A percentile compares a stretch with the other conserved stretches of the same genome.
Evolutionary conservation across 1,139 yeast species (phyloP).

Genomic region (Taphrina sp.): DNA sequence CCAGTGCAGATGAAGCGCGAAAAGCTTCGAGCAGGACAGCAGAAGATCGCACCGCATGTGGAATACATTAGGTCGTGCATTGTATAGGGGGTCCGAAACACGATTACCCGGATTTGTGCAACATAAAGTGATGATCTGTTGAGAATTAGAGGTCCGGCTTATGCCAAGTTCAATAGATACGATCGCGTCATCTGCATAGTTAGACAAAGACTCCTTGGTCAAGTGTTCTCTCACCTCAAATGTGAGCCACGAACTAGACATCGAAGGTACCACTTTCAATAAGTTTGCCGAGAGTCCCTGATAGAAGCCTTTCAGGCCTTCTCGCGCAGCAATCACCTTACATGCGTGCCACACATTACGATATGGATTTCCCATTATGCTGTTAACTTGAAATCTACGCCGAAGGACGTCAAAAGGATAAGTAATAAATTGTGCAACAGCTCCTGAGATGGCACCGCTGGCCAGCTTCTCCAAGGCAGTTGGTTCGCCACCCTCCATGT

Average conservation of each 20-base stretch:
- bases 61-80: no score
- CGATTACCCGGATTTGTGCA: no score
- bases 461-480: slow-evolving; percentile 58
- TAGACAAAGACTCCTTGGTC: slow-evolving; percentile 94
- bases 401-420: slow-evolving; percentile 89
- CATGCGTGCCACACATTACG: slow-evolving; percentile 68
- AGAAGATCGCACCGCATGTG: no score
- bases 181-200: slow-evolving; percentile 56
- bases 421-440: slow-evolving; percentile 73
- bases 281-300: slow-evolving; percentile 85
- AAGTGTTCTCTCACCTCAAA: slow-evolving; percentile 59
- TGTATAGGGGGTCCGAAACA: no score
- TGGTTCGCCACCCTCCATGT: slow-evolving; percentile 44
- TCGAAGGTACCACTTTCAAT: slow-evolving; percentile 86
- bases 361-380: slow-evolving; percentile 69
- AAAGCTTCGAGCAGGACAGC: no score
- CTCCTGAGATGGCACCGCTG: slow-evolving; percentile 88
- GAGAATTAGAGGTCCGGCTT: no score
- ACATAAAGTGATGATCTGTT: no score
- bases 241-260: slow-evolving; percentile 92
- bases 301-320: slow-evolving; percentile 61
- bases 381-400: slow-evolving; percentile 84
- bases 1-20: no score
- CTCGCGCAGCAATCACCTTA: slow-evolving; percentile 56
- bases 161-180: slow-evolving; percentile 10